Evolutionary conservation across 257 asterid species (phyloP).

Genomic region (Eucommia ulmoides): DNA sequence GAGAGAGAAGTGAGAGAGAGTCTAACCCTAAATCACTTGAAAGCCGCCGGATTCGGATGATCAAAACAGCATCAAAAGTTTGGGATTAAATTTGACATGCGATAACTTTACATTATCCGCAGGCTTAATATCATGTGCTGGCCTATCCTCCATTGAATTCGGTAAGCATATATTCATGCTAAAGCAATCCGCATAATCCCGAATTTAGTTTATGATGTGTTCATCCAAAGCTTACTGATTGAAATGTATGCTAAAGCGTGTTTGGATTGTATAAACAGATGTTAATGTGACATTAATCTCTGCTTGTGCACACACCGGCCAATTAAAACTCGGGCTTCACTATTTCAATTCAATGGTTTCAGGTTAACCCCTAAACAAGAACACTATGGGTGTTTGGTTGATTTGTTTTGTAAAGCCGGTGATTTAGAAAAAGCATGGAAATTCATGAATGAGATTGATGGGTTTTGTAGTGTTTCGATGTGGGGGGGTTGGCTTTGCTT

Average conservation of each 20-base stretch:
- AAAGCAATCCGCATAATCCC: constrained; percentile 23
- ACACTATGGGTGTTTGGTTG: constrained; percentile 77
- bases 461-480: constrained; percentile 28
- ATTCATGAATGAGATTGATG: constrained; percentile 24
- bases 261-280: constrained; percentile 41
- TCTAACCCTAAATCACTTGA: too few species aligned
- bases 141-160: constrained; percentile 36
- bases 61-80: too few species aligned
- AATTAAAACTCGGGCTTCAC: constrained; percentile 59
- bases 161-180: constrained; percentile 69
- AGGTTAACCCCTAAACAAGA: constrained; percentile 43
- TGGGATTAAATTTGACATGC: constrained; percentile 17
- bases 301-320: constrained; percentile 82
- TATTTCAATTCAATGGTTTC: constrained; percentile 59
- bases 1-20: too few species aligned
- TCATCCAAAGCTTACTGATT: constrained; percentile 59
- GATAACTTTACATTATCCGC: constrained; percentile 57
- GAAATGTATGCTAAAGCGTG: constrained; percentile 81
- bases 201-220: constrained; percentile 37
- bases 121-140: constrained; percentile 52
- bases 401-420: constrained; percentile 75
- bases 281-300: constrained; percentile 63
- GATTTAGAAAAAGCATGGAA: constrained; percentile 63
- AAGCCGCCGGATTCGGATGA: too few species aligned
- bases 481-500: constrained; percentile 89